Conservation (phyloP, 257 asterid species). For the Fraxinus pennsylvanica region DNA sequence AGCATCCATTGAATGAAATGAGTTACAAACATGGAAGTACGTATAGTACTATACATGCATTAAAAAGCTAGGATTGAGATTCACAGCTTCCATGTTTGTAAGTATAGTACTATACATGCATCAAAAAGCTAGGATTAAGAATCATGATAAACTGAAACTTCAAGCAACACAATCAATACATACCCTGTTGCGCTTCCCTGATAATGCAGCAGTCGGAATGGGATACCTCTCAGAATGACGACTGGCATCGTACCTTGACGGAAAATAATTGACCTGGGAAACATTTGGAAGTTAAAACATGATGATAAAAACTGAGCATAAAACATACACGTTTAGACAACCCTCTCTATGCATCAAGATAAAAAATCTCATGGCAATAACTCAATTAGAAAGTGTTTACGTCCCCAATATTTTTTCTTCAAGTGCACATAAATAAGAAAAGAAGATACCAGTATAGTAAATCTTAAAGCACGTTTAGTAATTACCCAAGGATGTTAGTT, state of each 20-base stretch:
- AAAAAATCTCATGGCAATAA: not conserved
- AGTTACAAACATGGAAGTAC: not conserved
- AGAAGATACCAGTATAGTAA: not conserved
- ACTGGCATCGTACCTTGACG: slow-evolving; percentile 70
- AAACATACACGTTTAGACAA: not conserved
- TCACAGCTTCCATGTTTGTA: too few species aligned
- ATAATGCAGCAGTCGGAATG: slow-evolving; percentile 46
- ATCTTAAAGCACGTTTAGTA: not conserved
- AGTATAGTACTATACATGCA: not conserved
- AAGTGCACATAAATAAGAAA: not conserved
- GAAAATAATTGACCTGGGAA: slow-evolving; percentile 65
- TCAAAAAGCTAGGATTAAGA: not conserved
- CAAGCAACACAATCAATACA: slow-evolving; percentile 7
- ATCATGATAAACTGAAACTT: not conserved
- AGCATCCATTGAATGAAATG: not conserved
- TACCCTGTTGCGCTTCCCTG: slow-evolving; percentile 67
- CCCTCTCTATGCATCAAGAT: not conserved
- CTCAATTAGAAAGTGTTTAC: not conserved
- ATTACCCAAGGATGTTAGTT: not conserved
- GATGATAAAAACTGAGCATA: slow-evolving; percentile 5
- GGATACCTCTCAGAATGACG: slow-evolving; percentile 68
- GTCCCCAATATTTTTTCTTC: not conserved
- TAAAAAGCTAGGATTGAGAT: not conserved
- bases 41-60: not conserved
- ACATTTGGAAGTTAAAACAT: slow-evolving; percentile 9